Evolutionary conservation across 1,284 basidiomycete species (phyloP).

Genomic region (Irpex rosettiformis): DNA sequence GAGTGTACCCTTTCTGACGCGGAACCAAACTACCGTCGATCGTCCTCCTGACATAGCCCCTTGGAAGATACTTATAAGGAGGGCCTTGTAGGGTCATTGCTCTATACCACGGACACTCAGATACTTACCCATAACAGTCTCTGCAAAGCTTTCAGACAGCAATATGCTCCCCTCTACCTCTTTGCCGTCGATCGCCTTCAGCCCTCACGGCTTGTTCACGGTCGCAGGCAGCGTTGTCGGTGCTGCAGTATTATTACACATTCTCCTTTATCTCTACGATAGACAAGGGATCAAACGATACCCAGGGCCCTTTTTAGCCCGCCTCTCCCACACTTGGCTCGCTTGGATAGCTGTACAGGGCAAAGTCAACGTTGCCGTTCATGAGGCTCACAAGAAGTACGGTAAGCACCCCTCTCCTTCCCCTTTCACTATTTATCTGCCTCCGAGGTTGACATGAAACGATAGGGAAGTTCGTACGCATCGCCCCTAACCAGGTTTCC

Average conservation of each 20-base stretch:
- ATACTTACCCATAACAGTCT: neutral
- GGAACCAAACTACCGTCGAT: neutral
- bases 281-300: conserved; percentile 49
- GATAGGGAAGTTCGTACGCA: conserved; percentile 67
- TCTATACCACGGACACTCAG: neutral
- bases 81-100: neutral
- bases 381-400: conserved; percentile 67
- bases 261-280: conserved; percentile 55
- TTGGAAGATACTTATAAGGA: neutral
- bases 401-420: conserved; percentile 40
- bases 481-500: conserved; percentile 81
- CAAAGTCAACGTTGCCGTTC: conserved; percentile 67
- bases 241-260: conserved; percentile 21
- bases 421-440: neutral
- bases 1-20: neutral
- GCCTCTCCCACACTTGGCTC: conserved; percentile 74
- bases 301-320: conserved; percentile 71
- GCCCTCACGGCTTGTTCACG: neutral
- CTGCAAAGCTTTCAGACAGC: neutral
- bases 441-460: no score
- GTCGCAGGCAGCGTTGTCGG: neutral
- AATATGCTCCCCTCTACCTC: neutral
- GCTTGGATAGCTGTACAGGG: conserved; percentile 57
- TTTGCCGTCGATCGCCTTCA: neutral
- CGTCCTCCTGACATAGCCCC: no score